A percentile compares a stretch with the other conserved stretches of the same genome.
These are phyloP conservation scores for Alternaria novae-zelandiae DNA, from an alignment of 2,329 filamentous ascomycete species.

Conservation along the genomic window DNA sequence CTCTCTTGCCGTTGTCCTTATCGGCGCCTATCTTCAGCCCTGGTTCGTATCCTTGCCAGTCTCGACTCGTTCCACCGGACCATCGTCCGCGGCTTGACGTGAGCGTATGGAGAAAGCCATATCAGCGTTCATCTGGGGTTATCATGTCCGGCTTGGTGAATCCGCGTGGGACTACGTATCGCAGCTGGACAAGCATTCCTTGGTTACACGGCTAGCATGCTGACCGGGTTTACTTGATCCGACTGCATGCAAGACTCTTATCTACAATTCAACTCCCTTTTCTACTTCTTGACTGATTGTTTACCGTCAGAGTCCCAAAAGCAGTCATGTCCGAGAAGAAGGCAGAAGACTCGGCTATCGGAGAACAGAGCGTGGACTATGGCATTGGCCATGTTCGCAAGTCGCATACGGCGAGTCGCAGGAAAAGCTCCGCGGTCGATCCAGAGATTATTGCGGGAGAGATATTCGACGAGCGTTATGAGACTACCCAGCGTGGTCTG, in stretches of 20 bases:
- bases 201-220: not conserved
- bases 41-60: slow-evolving; percentile 2
- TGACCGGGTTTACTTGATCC: slow-evolving; percentile 9
- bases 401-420: slow-evolving; percentile 11
- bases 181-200: slow-evolving; percentile 11
- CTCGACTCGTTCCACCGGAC: not conserved
- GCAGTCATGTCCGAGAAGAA: slow-evolving; percentile 28
- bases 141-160: slow-evolving; percentile 1
- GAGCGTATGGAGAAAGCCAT: not conserved
- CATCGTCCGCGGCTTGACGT: slow-evolving; percentile 1
- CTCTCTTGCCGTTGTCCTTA: slow-evolving; percentile 5
- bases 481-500: slow-evolving; percentile 49
- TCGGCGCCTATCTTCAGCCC: slow-evolving; percentile 11
- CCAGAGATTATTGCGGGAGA: slow-evolving; percentile 37
- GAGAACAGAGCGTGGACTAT: slow-evolving; percentile 13
- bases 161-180: not conserved
- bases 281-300: not conserved
- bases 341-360: slow-evolving; percentile 1
- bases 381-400: slow-evolving; percentile 12
- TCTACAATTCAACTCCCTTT: not conserved
- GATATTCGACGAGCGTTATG: slow-evolving; percentile 43
- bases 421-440: slow-evolving; percentile 30
- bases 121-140: not conserved
- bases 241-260: slow-evolving; percentile 7
- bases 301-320: not conserved